Evolutionary conservation across 2,329 filamentous ascomycete genomes (phyloP).

Genomic region (Pseudopithomyces maydicus): DNA sequence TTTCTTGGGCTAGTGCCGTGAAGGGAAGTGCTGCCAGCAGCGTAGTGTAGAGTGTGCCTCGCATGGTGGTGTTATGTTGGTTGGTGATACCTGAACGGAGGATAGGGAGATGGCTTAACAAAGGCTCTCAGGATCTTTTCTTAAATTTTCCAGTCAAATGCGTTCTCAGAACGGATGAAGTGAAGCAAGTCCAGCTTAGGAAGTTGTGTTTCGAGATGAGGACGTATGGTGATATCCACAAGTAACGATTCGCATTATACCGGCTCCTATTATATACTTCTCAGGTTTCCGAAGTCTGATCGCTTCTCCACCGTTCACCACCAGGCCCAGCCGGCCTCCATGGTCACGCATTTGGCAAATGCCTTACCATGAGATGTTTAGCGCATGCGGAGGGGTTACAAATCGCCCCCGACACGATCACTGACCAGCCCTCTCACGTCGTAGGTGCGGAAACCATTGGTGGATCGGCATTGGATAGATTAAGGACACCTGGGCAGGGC

Average conservation of each 20-base stretch:
- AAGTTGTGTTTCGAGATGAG: background rate
- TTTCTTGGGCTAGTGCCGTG: slow-evolving; percentile 1
- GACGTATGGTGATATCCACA: no score
- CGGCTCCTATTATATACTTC: slow-evolving; percentile 1
- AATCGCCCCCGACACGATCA: background rate
- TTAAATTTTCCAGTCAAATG: no score
- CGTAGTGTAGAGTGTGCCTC: background rate
- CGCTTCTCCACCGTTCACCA: background rate
- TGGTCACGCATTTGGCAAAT: background rate
- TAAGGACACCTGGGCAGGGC: background rate
- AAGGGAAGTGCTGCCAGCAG: slow-evolving; percentile 6
- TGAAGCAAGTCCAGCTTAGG: slow-evolving; percentile 5
- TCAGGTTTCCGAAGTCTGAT: background rate
- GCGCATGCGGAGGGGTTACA: background rate
- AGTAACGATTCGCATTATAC: background rate
- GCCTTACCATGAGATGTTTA: background rate
- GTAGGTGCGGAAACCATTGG: background rate
- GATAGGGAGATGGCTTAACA: no score
- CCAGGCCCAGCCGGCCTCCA: background rate
- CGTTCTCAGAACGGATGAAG: background rate
- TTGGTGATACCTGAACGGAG: no score
- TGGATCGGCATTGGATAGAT: slow-evolving; percentile 2
- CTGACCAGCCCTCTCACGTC: background rate
- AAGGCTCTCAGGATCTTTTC: no score
- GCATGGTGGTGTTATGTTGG: slow-evolving; percentile 1